Conservation (phyloP, 2,329 filamentous ascomycete genomes). For the Fusarium sp. region DNA sequence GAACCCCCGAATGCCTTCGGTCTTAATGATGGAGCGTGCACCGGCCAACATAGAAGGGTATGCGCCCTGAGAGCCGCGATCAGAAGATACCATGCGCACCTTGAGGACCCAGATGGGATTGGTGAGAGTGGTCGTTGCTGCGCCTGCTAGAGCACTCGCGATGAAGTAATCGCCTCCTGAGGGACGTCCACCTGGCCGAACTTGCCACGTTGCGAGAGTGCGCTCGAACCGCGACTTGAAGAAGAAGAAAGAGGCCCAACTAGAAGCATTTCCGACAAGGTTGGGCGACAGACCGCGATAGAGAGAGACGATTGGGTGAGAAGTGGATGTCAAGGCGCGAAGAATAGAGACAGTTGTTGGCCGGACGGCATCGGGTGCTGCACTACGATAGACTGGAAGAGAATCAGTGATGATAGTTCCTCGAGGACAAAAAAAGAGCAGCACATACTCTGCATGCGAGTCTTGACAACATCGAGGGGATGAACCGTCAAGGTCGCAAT, state of each 20-base stretch:
- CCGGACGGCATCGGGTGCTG: slow-evolving; percentile 54
- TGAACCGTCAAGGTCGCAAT: slow-evolving; percentile 89
- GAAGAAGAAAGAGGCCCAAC: slow-evolving; percentile 95
- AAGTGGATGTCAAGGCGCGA: slow-evolving; percentile 62
- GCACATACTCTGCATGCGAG: slow-evolving; percentile 83
- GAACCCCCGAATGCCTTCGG: slow-evolving; percentile 83
- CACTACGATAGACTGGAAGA: slow-evolving; percentile 64
- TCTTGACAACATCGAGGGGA: slow-evolving; percentile 96
- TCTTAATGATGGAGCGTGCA: slow-evolving; percentile 72
- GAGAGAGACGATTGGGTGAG: slow-evolving; percentile 75
- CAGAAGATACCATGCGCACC: slow-evolving; percentile 94
- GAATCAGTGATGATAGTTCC: slow-evolving; percentile 6
- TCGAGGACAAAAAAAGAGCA: not conserved
- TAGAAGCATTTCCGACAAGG: slow-evolving; percentile 87
- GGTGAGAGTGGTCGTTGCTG: slow-evolving; percentile 83
- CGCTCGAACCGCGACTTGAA: slow-evolving; percentile 71
- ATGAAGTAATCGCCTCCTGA: slow-evolving; percentile 81
- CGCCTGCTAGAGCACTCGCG: slow-evolving; percentile 77
- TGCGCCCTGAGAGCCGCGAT: slow-evolving; percentile 78
- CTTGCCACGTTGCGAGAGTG: slow-evolving; percentile 53
- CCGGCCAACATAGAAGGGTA: slow-evolving; percentile 85
- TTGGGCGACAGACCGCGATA: slow-evolving; percentile 94
- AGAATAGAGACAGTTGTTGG: slow-evolving; percentile 67
- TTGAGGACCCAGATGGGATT: slow-evolving; percentile 99
- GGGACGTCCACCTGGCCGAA: slow-evolving; percentile 31